These are phyloP conservation scores for Hypomontagnella submonticulosa DNA, from an alignment of 495 filamentous ascomycete species.

Conservation along the genomic window DNA sequence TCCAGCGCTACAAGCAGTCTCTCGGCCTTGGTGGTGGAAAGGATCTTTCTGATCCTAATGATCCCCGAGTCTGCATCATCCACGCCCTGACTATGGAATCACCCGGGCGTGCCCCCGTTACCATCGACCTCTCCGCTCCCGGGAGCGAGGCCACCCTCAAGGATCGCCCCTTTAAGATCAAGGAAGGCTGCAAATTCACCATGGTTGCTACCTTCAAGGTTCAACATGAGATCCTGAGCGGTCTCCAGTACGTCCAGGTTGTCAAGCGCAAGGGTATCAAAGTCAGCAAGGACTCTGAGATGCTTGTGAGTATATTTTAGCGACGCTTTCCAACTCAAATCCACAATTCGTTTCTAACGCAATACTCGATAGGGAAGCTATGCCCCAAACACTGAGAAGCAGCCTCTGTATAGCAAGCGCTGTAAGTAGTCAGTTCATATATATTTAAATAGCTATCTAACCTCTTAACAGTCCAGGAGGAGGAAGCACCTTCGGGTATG, in stretches of 20 bases:
- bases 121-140: constrained; percentile 77
- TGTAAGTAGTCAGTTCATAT: constrained; percentile 68
- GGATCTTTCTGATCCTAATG: constrained; percentile 75
- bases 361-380: constrained; percentile 72
- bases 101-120: constrained; percentile 79
- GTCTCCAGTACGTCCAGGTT: constrained; percentile 92
- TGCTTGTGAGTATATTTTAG: constrained; percentile 76
- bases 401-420: constrained; percentile 85
- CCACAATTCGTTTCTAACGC: neutral
- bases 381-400: constrained; percentile 86
- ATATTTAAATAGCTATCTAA: constrained; percentile 9
- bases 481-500: constrained; percentile 92
- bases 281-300: constrained; percentile 91
- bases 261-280: constrained; percentile 87
- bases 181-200: constrained; percentile 90
- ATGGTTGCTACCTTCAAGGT: constrained; percentile 95
- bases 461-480: constrained; percentile 73
- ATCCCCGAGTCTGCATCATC: constrained; percentile 88
- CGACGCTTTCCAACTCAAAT: neutral
- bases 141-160: constrained; percentile 78
- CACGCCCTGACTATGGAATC: constrained; percentile 86
- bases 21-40: constrained; percentile 79
- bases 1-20: constrained; percentile 96
- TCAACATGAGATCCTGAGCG: constrained; percentile 92
- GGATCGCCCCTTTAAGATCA: constrained; percentile 93